Conservation (phyloP, 192 early-diverging fungal species). For the Phycomyces blakesleeanus region DNA sequence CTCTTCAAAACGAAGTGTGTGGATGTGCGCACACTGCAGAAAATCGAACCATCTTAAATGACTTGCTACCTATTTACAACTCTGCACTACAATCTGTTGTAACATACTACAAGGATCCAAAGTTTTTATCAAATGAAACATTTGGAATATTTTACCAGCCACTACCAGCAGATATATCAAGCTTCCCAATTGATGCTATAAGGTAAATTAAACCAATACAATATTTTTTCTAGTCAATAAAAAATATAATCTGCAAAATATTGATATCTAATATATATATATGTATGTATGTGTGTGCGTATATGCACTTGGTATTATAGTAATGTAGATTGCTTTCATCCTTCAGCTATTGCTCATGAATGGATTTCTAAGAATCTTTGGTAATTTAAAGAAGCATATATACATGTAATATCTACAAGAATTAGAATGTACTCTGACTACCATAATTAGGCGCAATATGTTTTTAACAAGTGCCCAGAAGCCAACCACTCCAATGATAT, state of each 20-base stretch:
- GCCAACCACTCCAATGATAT: constrained; percentile 1
- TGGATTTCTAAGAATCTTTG: constrained; percentile 33
- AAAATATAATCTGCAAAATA: no score
- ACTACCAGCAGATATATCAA: constrained; percentile 28
- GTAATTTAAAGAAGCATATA: constrained; percentile 13
- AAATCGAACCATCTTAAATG: constrained; percentile 43
- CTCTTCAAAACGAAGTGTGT: constrained; percentile 32
- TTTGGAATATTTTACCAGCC: constrained; percentile 54
- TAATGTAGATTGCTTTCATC: constrained; percentile 61
- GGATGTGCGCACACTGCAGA: constrained; percentile 27
- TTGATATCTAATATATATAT: not conserved
- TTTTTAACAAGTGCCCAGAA: constrained; percentile 3
- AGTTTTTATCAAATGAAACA: constrained; percentile 8
- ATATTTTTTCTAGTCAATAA: no score
- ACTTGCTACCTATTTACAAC: constrained; percentile 41
- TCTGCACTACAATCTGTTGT: constrained; percentile 34
- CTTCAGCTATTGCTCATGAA: constrained; percentile 29
- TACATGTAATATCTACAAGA: no score
- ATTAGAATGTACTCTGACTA: not conserved
- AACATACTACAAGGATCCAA: constrained; percentile 24
- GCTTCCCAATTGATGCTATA: constrained; percentile 40
- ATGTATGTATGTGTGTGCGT: not conserved
- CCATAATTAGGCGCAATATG: constrained; percentile 2
- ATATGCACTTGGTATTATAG: constrained; percentile 19
- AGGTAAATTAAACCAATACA: constrained; percentile 20